A percentile compares a stretch with the other conserved stretches of the same genome.
These are phyloP conservation scores for Chondrostereum purpureum DNA, from an alignment of 1,284 basidiomycete species.

Conservation along the genomic window DNA sequence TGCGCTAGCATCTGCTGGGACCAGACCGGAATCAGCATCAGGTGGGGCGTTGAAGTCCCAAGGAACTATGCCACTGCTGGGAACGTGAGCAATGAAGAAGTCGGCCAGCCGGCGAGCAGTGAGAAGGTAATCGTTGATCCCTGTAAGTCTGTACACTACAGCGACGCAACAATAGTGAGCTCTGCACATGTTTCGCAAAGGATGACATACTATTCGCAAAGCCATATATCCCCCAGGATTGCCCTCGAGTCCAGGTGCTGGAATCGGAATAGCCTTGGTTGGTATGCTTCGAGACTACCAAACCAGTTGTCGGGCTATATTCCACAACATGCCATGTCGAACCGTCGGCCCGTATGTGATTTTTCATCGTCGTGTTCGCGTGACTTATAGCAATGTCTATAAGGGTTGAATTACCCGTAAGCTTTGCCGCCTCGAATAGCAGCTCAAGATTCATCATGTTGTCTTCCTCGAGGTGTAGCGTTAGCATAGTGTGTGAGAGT, in stretches of 20 bases:
- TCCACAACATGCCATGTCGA: slow-evolving; percentile 24
- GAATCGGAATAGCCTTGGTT: slow-evolving; percentile 56
- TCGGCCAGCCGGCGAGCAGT: slow-evolving; percentile 51
- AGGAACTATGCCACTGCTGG: slow-evolving; percentile 52
- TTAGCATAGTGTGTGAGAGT: background rate
- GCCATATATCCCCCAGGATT: slow-evolving; percentile 66
- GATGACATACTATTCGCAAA: slow-evolving; percentile 51
- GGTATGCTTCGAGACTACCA: slow-evolving; percentile 48
- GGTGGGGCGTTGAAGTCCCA: slow-evolving; percentile 34
- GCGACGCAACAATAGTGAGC: too few relatives aligned
- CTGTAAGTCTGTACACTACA: slow-evolving; percentile 54
- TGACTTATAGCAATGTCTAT: slow-evolving; percentile 55
- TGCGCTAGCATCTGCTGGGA: slow-evolving; percentile 63
- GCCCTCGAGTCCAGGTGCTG: slow-evolving; percentile 68
- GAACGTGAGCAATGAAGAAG: slow-evolving; percentile 54
- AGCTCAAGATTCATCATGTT: slow-evolving; percentile 76
- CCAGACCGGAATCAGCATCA: slow-evolving; percentile 35
- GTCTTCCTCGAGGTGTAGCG: slow-evolving; percentile 59
- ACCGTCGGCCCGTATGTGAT: slow-evolving; percentile 62
- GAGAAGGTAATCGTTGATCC: slow-evolving; percentile 42
- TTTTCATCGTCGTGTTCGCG: slow-evolving; percentile 58
- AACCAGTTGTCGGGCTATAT: slow-evolving; percentile 58
- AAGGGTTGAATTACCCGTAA: slow-evolving; percentile 55
- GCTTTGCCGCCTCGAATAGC: slow-evolving; percentile 45
- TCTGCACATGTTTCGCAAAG: too few relatives aligned